Evolutionary conservation across 1,284 basidiomycete genomes (phyloP).

Genomic region (Bondarzewia mesenterica): DNA sequence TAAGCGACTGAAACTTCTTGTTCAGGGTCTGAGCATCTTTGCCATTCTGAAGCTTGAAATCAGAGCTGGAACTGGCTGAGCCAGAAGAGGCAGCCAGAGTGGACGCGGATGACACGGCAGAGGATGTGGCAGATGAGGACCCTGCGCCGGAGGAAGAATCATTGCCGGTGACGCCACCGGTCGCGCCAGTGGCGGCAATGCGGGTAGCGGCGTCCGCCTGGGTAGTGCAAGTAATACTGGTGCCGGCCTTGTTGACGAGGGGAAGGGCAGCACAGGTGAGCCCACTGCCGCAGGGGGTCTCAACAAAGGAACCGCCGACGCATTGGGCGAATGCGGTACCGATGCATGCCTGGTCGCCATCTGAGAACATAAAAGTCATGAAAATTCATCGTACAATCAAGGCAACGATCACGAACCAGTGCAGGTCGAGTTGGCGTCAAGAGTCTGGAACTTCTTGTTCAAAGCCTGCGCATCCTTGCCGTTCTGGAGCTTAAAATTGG

Average conservation of each 20-base stretch:
- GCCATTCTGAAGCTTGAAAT: constrained; percentile 36
- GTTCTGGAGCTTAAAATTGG: constrained; percentile 32
- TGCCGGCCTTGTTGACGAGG: constrained; percentile 48
- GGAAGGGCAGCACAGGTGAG: constrained; percentile 47
- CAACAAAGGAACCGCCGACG: constrained; percentile 33
- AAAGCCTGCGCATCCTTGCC: constrained; percentile 40
- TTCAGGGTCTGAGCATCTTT: constrained; percentile 44
- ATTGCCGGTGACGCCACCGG: constrained; percentile 21
- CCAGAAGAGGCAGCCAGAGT: constrained; percentile 14
- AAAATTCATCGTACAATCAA: not conserved
- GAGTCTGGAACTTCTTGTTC: constrained; percentile 37
- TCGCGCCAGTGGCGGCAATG: constrained; percentile 44
- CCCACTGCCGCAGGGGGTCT: constrained; percentile 31
- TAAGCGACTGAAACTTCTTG: constrained; percentile 36
- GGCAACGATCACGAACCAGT: constrained; percentile 15
- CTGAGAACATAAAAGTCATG: too few species aligned
- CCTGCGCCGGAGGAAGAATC: constrained; percentile 4
- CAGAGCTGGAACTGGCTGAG: constrained; percentile 2
- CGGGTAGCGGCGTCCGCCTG: constrained; percentile 39
- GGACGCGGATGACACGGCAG: constrained; percentile 9
- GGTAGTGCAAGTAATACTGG: constrained; percentile 48
- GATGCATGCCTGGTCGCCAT: constrained; percentile 32
- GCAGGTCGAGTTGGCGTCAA: constrained; percentile 33
- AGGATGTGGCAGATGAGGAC: constrained; percentile 3
- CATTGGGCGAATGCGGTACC: constrained; percentile 32